A percentile compares a stretch with the other conserved stretches of the same genome.
Evolutionary conservation across 306 rosid genomes (phyloP).

Genomic region (Castanea mollissima): DNA sequence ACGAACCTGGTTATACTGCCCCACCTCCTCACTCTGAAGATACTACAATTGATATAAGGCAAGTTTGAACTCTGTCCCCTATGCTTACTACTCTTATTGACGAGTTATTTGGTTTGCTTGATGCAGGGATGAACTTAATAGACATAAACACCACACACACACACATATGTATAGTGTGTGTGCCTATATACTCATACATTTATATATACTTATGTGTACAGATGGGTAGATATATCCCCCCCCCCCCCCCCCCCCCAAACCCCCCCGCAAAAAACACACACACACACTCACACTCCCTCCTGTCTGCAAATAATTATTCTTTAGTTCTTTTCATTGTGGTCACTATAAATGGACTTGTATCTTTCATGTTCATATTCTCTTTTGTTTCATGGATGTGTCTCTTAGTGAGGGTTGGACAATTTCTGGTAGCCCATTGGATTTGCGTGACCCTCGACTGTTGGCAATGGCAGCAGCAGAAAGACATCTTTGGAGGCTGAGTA

Average conservation of each 20-base stretch:
- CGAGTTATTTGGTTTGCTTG: background rate
- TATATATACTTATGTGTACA: no score
- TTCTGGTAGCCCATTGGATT: constrained; percentile 49
- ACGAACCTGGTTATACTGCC: constrained; percentile 47
- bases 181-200: no score
- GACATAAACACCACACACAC: background rate
- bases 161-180: background rate
- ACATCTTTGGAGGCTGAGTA: constrained; percentile 48
- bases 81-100: background rate
- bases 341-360: background rate
- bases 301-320: background rate
- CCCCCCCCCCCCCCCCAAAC: no score
- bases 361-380: background rate
- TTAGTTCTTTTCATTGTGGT: background rate
- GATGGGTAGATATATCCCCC: no score
- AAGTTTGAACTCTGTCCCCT: constrained; percentile 19
- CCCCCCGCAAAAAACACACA: background rate
- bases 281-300: background rate
- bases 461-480: constrained; percentile 65
- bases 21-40: constrained; percentile 47
- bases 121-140: background rate
- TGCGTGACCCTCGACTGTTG: constrained; percentile 51
- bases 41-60: constrained; percentile 48
- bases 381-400: constrained; percentile 14
- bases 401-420: constrained; percentile 52